Percentiles rank a stretch among this genome's conserved stretches.
These are phyloP conservation scores for Nicotiana attenuata DNA, from an alignment of 257 asterid species.

Conservation along the genomic window DNA sequence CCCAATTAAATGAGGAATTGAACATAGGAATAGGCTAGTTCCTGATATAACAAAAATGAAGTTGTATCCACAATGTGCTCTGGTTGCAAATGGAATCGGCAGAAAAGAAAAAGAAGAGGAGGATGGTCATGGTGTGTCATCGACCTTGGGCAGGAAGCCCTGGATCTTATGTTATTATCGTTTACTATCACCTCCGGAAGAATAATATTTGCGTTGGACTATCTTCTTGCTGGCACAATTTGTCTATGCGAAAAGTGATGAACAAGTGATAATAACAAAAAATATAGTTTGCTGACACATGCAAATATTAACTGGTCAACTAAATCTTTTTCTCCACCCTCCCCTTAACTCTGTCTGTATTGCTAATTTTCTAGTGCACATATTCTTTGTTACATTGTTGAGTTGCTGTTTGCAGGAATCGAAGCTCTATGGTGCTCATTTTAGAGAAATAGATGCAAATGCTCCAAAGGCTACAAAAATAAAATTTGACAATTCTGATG, in stretches of 20 bases:
- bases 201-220: background rate
- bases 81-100: background rate
- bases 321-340: background rate
- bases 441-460: conserved; percentile 74
- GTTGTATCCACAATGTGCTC: background rate
- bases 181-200: background rate
- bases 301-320: background rate
- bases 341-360: too few relatives aligned
- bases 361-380: background rate
- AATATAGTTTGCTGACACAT: background rate
- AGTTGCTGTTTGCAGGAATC: conserved; percentile 60
- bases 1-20: background rate
- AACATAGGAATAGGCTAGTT: background rate
- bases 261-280: too few relatives aligned
- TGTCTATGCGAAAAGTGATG: background rate
- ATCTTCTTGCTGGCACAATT: background rate
- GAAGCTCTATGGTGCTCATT: conserved; percentile 90
- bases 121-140: background rate
- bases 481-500: conserved; percentile 64
- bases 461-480: conserved; percentile 92
- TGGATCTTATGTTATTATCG: background rate
- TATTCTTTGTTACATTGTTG: conserved; percentile 6
- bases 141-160: background rate
- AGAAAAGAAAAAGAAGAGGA: background rate
- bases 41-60: background rate